These are phyloP conservation scores for Takashimella koratensis DNA, from an alignment of 1,284 basidiomycete species.

Conservation along the genomic window DNA sequence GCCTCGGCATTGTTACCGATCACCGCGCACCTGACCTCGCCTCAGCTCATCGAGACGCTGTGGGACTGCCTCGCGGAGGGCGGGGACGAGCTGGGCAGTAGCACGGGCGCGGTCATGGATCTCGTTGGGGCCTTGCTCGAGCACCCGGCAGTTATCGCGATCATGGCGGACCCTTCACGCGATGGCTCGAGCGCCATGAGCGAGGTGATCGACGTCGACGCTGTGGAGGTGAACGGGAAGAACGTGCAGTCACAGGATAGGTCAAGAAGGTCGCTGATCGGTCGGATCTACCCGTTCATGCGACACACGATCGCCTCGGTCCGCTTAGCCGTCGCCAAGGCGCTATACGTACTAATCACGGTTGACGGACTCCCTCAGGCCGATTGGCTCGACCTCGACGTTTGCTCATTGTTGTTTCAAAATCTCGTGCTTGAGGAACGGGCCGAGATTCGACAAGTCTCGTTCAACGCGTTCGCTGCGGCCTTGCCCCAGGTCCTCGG, in stretches of 20 bases:
- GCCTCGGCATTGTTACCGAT: constrained; percentile 88
- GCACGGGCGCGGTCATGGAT: constrained; percentile 96
- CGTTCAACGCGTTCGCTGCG: constrained; percentile 72
- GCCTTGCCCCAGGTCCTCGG: constrained; percentile 60
- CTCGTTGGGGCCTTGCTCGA: constrained; percentile 55
- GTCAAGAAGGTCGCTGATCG: constrained; percentile 59
- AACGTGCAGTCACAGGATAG: not conserved
- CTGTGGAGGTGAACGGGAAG: not conserved
- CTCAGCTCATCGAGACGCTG: constrained; percentile 71
- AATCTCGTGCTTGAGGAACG: constrained; percentile 94
- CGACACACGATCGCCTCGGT: constrained; percentile 95
- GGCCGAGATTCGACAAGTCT: constrained; percentile 73
- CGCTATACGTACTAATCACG: constrained; percentile 78
- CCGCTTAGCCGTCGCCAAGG: constrained; percentile 87
- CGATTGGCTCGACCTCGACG: constrained; percentile 75
- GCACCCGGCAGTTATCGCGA: constrained; percentile 26
- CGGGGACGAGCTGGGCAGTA: constrained; percentile 96
- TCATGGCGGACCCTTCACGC: constrained; percentile 16
- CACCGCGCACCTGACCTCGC: constrained; percentile 61
- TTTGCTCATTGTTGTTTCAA: constrained; percentile 85
- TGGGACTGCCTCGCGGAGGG: constrained; percentile 90
- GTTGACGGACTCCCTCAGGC: constrained; percentile 63
- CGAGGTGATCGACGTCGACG: constrained; percentile 64
- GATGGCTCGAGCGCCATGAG: constrained; percentile 2
- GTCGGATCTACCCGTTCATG: constrained; percentile 92